Evolutionary conservation across 2,329 filamentous ascomycete species (phyloP), one percentile per base, ranked within the genome.

Genomic region (Aspergillus fijiensis): DNA sequence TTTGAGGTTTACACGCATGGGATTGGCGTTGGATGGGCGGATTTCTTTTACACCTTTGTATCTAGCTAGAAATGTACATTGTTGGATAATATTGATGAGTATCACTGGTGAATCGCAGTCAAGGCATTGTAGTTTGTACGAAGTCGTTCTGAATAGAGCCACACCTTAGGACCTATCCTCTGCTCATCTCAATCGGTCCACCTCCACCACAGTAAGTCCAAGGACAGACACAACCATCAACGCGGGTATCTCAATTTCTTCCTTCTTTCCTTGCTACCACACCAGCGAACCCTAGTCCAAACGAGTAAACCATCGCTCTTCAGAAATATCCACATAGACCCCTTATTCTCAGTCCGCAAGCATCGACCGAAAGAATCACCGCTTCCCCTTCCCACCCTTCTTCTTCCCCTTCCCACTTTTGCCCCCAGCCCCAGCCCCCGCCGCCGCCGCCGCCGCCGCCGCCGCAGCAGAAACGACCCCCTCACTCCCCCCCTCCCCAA

Each of bases 351-450:
- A 16, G 2, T 2, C 39, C 5, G 5, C 14, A 2, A 45, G 5
- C n/a, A 58, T 52, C n/a, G 11, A 21, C 21, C 21, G 21, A 21
- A 1, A 10, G 27, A 57, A 82, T 79, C 16, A 90, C 81, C 86
- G 85, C 81, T 88, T 89, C 50, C 86, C 86, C 77, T 88, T 89
- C 77, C 87, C 89, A 79, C 89, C 89, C 79, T 89, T 90, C 76
- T 86, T 87, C 72, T 76, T 76, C 59, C 63, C 63, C 55, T 72
- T 72, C 63, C 65, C 70, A 33, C 69, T 80, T 74, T 64, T 67
- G 25, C 49, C 69, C 52, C 64, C 62, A 16, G 57, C 73, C 69
- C 69, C 19, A 19, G 19, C 19, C 19, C 19, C 19, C 19, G 19
- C 19, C 19, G 19, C 19, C 19, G 19, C 19, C 19, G 19, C 19